phyloP scores from a whole-genome alignment of 2,329 filamentous ascomycete genomes.

The Colletotrichum karsti region DNA sequence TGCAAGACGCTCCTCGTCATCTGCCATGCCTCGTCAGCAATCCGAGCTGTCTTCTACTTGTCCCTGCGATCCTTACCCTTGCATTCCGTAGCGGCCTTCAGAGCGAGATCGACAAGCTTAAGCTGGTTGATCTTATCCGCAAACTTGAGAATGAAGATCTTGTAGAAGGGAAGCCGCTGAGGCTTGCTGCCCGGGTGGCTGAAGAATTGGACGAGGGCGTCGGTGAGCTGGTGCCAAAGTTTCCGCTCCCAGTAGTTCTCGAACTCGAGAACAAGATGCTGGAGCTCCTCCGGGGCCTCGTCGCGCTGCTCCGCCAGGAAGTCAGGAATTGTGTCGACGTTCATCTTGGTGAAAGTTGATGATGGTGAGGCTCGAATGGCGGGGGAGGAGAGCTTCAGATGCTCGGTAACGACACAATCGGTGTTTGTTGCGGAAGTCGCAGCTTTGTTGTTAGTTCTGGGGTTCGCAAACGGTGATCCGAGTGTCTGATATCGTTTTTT shows the following conservation, averaged over 20 bases:
- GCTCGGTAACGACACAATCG: not conserved
- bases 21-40: conserved; percentile 52
- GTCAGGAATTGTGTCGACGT: conserved; percentile 86
- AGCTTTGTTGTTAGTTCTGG: not conserved
- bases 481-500: not conserved
- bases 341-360: conserved; percentile 63
- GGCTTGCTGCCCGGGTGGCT: conserved; percentile 80
- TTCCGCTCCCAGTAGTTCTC: conserved; percentile 99
- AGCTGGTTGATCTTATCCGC: conserved; percentile 99
- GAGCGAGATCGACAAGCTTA: conserved; percentile 90
- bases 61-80: conserved; percentile 61
- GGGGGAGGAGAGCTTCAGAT: conserved; percentile 17
- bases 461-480: not conserved
- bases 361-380: not conserved
- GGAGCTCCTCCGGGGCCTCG: conserved; percentile 84
- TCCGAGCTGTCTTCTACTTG: not conserved
- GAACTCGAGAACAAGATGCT: conserved; percentile 88
- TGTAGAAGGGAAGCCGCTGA: conserved; percentile 90
- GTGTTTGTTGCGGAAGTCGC: not conserved
- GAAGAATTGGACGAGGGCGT: conserved; percentile 89
- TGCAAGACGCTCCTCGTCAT: conserved; percentile 83
- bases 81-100: conserved; percentile 88
- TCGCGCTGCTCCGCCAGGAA: conserved; percentile 93
- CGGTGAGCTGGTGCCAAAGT: conserved; percentile 98
- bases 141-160: conserved; percentile 94